Evolutionary conservation across 805 yeast species (phyloP).

Genomic region (Candida odintsovae): DNA sequence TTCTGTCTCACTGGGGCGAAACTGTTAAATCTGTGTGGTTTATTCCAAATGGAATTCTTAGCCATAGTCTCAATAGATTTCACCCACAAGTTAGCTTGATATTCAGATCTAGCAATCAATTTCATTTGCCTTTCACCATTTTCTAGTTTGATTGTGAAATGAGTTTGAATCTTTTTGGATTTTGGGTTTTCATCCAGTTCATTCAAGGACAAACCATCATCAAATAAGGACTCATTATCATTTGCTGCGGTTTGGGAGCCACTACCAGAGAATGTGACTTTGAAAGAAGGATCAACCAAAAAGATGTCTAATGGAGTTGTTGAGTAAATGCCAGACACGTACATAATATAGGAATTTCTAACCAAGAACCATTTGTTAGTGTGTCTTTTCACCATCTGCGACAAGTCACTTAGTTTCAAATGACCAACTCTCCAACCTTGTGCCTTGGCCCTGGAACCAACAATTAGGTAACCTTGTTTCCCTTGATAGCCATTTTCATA

Average conservation of each 20-base stretch:
- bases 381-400: conserved; percentile 86
- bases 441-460: conserved; percentile 75
- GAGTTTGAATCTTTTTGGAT: conserved; percentile 42
- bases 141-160: conserved; percentile 52
- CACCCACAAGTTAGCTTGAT: conserved; percentile 68
- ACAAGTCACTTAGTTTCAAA: conserved; percentile 68
- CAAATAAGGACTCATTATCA: conserved; percentile 29
- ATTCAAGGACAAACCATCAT: conserved; percentile 25
- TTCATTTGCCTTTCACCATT: conserved; percentile 76
- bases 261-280: conserved; percentile 43
- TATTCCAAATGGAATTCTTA: conserved; percentile 64
- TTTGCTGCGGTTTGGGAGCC: conserved; percentile 27
- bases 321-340: conserved; percentile 79
- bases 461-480: conserved; percentile 80
- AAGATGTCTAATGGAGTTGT: conserved; percentile 91
- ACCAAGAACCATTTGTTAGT: conserved; percentile 89
- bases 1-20: conserved; percentile 89
- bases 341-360: conserved; percentile 76
- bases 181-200: conserved; percentile 21
- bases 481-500: conserved; percentile 80
- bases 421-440: conserved; percentile 98
- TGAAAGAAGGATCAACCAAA: conserved; percentile 74
- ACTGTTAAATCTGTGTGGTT: conserved; percentile 70
- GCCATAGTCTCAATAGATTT: conserved; percentile 67
- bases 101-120: conserved; percentile 60